Base-by-base conservation (phyloP, 257 asterid species). In the Gentiana macrophylla region DNA sequence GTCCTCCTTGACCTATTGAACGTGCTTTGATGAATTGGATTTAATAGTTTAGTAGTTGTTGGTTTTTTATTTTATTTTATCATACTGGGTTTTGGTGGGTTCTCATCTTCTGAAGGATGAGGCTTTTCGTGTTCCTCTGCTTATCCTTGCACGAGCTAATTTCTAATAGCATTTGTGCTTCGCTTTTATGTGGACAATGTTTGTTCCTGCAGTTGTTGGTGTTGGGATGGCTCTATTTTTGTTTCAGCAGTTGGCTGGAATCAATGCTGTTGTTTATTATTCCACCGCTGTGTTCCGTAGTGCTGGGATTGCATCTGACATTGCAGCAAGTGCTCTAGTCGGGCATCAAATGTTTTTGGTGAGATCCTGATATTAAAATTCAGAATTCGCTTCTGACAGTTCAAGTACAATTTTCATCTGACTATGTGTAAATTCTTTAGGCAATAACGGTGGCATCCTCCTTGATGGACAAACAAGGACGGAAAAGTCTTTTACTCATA, bases 341-440 rank as follows among this genome's bases (percentile, higher is more conserved):
- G 98, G 98, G 56, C 98, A 24, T 77, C 96, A 58, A 91, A 91
- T 58, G 98, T 91, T 62, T n/a, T 91, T 63, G 98, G 98, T 91
- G 60, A 76, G 96, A 69, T 48, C 61, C 37, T 41, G 15, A 53
- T 53, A 51, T 49, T 32, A 33, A 9, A 57, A 57, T 60, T 50
- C 15, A 38, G 34, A 44, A 37, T 58, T 8, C n/a, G 15, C 36
- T 33, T 56, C 12, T 49, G 32, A 49, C 45, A 56, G 37, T 60
- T 62, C 8, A 35, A 13, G 32, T 53, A 50, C 12, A 37, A 12
- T 59, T 50, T 70, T 53, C n/a, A 60, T 35, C 72, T 65, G 51
- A 71, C 60, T 15, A 56, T 37, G 55, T 59, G 44, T 48, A 47
- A 66, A 57, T 56, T 62, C 53, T 51, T n/a, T 69, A 91, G 98